Base-by-base conservation (phyloP, 768 basidiomycete genomes). In the Sistotremastrum niveocremeum region DNA sequence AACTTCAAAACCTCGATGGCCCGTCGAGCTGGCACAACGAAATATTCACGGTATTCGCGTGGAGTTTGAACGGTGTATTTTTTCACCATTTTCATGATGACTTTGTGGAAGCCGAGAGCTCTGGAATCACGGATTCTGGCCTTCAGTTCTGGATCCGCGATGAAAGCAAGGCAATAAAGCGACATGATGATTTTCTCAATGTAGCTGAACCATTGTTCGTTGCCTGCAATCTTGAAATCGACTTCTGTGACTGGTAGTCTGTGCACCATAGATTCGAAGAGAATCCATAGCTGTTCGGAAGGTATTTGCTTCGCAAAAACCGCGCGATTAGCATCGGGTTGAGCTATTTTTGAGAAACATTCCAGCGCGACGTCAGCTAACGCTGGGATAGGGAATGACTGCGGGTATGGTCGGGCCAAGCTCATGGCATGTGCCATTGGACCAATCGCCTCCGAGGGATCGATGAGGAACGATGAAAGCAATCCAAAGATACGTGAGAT, bases 141-240 rank as follows among this genome's bases (percentile, higher is more conserved):
- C 65, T 93, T 90, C 51, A 93, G 57, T 30, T 73, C 69, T 3
- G 81, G 79, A 2, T 89, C 74, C 3, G 89, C 77, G 46, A 93
- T 67, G 68, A 90, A 97, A 28, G 81, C 76, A 51, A 97, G 66
- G 35, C 81, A 81, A 65, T 95, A 97, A 37, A 95, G 72, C n/a
- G 76, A 74, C 70, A 91, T 76, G 40, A 84, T 69, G 44, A 71
- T 65, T 53, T 84, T 84, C 67, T 93, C 86, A 51, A 86, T 63
- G 60, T 87, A 84, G 37, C 77, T 76, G 39, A 91, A 60, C 79
- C 85, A 89, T 20, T 65, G 56, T 56, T 86, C 81, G 43, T 58
- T 54, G 45, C 66, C 62, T 53, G 77, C 62, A 50, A 83, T 62
- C 56, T 77, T 64, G 59, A 87, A 85, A 62, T 95, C 90, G 11